Base-by-base conservation (phyloP, 1,284 basidiomycete species). In the Mycena sp. region DNA sequence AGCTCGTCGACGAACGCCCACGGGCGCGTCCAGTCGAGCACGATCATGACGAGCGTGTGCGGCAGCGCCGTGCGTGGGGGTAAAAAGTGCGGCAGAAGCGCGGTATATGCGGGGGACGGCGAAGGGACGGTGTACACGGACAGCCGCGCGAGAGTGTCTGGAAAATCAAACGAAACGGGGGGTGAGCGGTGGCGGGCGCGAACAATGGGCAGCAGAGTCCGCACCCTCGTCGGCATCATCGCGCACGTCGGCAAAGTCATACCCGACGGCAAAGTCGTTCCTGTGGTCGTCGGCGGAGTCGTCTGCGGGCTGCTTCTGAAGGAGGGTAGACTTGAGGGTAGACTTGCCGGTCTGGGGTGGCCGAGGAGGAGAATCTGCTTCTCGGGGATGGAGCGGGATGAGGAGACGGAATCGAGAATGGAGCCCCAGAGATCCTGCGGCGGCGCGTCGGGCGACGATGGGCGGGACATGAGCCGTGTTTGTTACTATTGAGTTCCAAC, bases 11-110 rank as follows among this genome's bases (percentile, higher is more conserved):
- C 77, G 77, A 99, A 98, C 0, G 89, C 87, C 88, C 93, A 95
- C 0, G 97, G 97, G 69, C 87, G 87, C 69, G 95, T 95, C 97
- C 96, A 99, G 76, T 99, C 97, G n/a, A 99, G 82, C 0, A 91
- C 86, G 69, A 99, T 92, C 70, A 98, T 81, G 50, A 96, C 87
- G 14, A 95, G 83, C 0, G 94, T 93, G 71, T 97, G 92, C 37
- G 89, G 83, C 10, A 96, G 76, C 6, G 88, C 82, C 17, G 85
- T 79, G 61, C 84, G 82, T 6, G 92, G 89, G 0, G 94, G 91
- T 19, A 98, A 80, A 61, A 96, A 94, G 65, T 93, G 88, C 0
- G 94, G 93, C 1, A 98, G 75, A n/a, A 99, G 79, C 2, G 89
- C 80, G 2, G 90, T 88, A 69, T 95, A 91, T 2, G 91, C 84